Percentiles rank a stretch among this genome's conserved stretches.
Evolutionary conservation across 257 asterid genomes (phyloP).

Genomic region (Osmanthus fragrans): DNA sequence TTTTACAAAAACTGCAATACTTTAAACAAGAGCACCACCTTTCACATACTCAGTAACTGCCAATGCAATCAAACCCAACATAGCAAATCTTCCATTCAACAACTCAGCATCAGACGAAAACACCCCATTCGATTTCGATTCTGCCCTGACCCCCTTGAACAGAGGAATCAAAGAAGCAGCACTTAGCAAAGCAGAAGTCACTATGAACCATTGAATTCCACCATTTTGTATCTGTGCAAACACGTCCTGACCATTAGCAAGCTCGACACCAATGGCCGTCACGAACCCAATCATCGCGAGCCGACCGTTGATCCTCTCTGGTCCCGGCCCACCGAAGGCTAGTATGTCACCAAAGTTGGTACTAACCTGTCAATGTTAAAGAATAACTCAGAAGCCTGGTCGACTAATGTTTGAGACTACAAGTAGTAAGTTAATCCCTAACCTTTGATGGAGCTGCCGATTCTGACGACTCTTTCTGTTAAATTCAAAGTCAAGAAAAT

Average conservation of each 20-base stretch:
- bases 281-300: constrained; percentile 83
- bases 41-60: constrained; percentile 77
- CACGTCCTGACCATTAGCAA: constrained; percentile 59
- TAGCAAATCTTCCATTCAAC: constrained; percentile 87
- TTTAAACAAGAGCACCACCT: constrained; percentile 56
- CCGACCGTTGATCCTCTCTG: constrained; percentile 85
- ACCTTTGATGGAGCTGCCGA: constrained; percentile 30
- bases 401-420: not conserved
- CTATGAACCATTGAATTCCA: constrained; percentile 58
- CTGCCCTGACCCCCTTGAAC: constrained; percentile 55
- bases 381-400: not conserved
- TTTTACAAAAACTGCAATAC: not conserved
- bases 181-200: constrained; percentile 49
- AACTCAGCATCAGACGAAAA: constrained; percentile 72
- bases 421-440: not conserved
- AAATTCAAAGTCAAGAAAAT: not conserved
- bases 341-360: constrained; percentile 50
- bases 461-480: not conserved
- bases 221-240: constrained; percentile 58
- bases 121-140: constrained; percentile 42
- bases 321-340: constrained; percentile 78
- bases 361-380: constrained; percentile 27
- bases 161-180: constrained; percentile 69
- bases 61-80: constrained; percentile 79
- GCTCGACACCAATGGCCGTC: constrained; percentile 69